Evolutionary conservation across 2,329 filamentous ascomycete genomes (phyloP), one percentile per base, ranked within the genome.

Genomic region (Magnaporthales sp.): DNA sequence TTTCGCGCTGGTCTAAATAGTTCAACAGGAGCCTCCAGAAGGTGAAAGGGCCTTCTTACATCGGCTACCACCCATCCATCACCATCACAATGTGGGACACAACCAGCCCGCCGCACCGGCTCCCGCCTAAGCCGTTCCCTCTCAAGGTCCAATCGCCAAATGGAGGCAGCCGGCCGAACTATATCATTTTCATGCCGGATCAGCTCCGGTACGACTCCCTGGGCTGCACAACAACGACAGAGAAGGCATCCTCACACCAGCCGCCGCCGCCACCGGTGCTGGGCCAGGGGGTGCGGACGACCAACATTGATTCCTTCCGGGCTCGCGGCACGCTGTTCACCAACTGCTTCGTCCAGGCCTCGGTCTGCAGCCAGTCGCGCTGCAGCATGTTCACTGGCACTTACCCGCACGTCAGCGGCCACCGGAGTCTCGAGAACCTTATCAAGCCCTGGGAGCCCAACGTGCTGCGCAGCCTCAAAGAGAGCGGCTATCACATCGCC

Each of bases 361-460:
- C 80, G 0, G 79, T 81, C 0, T 82, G 80, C 72, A 77, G 79
- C 0, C 80, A 82, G 67, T 81, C 79, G 4, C 74, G 80, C 66
- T 81, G 79, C 69, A 77, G 74, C 68, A 80, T 82, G 75, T 82
- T 82, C 67, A 83, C 79, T 0, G 80, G 80, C 13, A 75, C 74
- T 9, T 82, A 82, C 63, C 79, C 79, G 0, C 80, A 82, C 65
- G 79, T 82, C 15, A 76, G 72, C 26, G 80, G 81, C 0, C 80
- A 83, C 69, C 77, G 81, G 29, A 79, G 74, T 27, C 76, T 82
- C 4, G 74, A 82, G 11, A 81, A 81, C 51, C 74, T 83, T 9
- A 77, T 83, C 69, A 82, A 82, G 68, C 80, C 80, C 0, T 80
- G 79, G 79, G 80, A 83, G 68, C 79, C 78, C 1, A 83, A 83